Percentiles rank a stretch among this genome's conserved stretches.
These are phyloP conservation scores for Amylostereum areolatum DNA, from an alignment of 1,284 basidiomycete species.

Conservation along the genomic window DNA sequence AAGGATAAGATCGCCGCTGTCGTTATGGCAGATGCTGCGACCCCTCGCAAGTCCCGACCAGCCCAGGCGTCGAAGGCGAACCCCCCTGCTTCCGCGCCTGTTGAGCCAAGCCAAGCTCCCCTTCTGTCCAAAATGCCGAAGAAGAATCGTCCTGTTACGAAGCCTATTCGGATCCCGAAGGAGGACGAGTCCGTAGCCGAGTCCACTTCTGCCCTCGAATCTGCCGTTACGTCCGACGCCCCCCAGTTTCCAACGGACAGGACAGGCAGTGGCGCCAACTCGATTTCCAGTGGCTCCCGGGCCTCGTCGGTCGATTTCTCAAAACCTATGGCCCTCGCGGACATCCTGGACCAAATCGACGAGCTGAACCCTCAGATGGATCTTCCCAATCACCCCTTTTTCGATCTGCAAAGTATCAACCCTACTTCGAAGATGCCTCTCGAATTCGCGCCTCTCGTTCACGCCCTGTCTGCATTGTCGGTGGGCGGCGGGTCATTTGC, in stretches of 20 bases:
- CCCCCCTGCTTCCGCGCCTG: slow-evolving; percentile 15
- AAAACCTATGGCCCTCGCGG: slow-evolving; percentile 44
- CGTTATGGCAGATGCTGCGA: slow-evolving; percentile 2
- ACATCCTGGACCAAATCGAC: slow-evolving; percentile 61
- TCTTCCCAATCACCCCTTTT: slow-evolving; percentile 64
- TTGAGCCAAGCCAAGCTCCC: slow-evolving; percentile 52
- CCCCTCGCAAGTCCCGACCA: slow-evolving; percentile 9
- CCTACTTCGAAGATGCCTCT: slow-evolving; percentile 69
- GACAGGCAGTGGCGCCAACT: slow-evolving; percentile 27
- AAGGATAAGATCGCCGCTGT: slow-evolving; percentile 17
- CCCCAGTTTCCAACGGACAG: slow-evolving; percentile 30
- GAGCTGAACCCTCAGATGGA: slow-evolving; percentile 55
- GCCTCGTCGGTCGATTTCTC: slow-evolving; percentile 50
- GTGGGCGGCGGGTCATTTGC: slow-evolving; percentile 82
- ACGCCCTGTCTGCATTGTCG: slow-evolving; percentile 77
- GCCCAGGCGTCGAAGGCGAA: slow-evolving; percentile 14
- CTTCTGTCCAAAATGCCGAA: slow-evolving; percentile 75
- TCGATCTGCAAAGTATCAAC: slow-evolving; percentile 63
- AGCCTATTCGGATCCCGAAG: slow-evolving; percentile 51
- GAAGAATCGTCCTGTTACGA: slow-evolving; percentile 64
- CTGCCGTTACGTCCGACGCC: slow-evolving; percentile 39
- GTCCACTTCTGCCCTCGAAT: slow-evolving; percentile 35
- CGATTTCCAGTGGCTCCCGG: slow-evolving; percentile 47
- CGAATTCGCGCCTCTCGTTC: slow-evolving; percentile 75
- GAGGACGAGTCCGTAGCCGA: slow-evolving; percentile 48